Conservation (phyloP, 495 filamentous ascomycete species). For the Oleoguttula mirabilis region DNA sequence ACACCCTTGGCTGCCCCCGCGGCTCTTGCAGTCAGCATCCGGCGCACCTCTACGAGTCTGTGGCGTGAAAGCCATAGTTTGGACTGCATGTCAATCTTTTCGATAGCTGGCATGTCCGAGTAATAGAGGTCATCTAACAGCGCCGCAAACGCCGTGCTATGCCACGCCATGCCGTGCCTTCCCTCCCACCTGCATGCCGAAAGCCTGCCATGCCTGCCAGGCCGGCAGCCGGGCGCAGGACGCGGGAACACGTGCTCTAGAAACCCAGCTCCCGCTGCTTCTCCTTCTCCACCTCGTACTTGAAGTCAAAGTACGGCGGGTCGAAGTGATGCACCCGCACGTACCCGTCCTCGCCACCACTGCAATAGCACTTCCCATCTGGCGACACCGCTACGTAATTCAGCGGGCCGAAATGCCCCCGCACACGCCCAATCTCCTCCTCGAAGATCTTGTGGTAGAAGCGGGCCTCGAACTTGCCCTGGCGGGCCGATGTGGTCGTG, state of each 20-base stretch:
- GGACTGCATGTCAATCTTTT: no score
- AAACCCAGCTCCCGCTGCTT: slow-evolving; percentile 6
- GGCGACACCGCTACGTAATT: slow-evolving; percentile 74
- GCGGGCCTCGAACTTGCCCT: slow-evolving; percentile 96
- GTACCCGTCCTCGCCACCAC: slow-evolving; percentile 95
- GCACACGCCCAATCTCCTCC: slow-evolving; percentile 92
- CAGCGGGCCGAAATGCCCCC: slow-evolving; percentile 92
- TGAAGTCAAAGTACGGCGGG: slow-evolving; percentile 95
- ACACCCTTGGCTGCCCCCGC: no score
- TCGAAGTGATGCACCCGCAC: slow-evolving; percentile 98
- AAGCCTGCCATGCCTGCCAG: neutral
- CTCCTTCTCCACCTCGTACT: slow-evolving; percentile 88
- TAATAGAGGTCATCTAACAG: neutral
- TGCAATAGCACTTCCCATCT: slow-evolving; percentile 84
- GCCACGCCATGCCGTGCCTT: neutral
- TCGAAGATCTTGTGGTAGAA: slow-evolving; percentile 99
- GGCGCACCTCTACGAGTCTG: no score
- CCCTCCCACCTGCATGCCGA: neutral
- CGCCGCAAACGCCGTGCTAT: slow-evolving; percentile 9
- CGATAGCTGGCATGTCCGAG: neutral
- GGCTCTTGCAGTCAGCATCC: no score
- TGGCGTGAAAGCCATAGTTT: no score
- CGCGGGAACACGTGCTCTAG: neutral
- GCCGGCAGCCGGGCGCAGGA: no score
- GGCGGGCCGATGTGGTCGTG: slow-evolving; percentile 82